Conservation (phyloP, 108 stramenopile genomes). For the Conticribra weissflogii region DNA sequence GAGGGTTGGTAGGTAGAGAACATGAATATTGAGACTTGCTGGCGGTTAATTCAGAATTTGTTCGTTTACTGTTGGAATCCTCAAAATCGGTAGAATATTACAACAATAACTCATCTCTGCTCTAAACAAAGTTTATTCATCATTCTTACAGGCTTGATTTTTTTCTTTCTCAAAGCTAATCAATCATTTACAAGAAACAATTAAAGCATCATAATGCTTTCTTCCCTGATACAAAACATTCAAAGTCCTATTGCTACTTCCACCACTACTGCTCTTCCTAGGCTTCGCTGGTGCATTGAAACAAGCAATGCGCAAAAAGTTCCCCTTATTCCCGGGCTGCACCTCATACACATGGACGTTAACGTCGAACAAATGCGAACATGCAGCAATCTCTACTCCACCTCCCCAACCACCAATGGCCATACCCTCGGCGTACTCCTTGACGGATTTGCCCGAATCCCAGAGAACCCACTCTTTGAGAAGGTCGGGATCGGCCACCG, state of each 20-base stretch:
- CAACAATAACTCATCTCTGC: not conserved
- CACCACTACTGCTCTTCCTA: not conserved
- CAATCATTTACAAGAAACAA: not conserved
- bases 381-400: conserved; percentile 15
- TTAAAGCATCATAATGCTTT: conserved; percentile 24
- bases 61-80: too few species aligned
- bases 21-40: too few species aligned
- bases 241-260: conserved; percentile 4
- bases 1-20: too few species aligned
- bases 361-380: conserved; percentile 7
- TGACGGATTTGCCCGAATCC: conserved; percentile 16
- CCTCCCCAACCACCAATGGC: conserved; percentile 19
- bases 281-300: conserved; percentile 10
- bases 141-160: not conserved
- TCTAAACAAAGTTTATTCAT: not conserved
- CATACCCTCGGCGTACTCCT: conserved; percentile 11
- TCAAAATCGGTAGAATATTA: too few species aligned
- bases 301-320: conserved; percentile 15
- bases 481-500: too few species aligned
- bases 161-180: not conserved
- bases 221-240: conserved; percentile 19
- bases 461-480: conserved; percentile 13
- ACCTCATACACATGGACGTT: conserved; percentile 14
- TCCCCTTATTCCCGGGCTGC: conserved; percentile 1
- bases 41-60: too few species aligned